Conservation (phyloP, 2,329 filamentous ascomycete genomes). For the Aspergillus fumigatus region DNA sequence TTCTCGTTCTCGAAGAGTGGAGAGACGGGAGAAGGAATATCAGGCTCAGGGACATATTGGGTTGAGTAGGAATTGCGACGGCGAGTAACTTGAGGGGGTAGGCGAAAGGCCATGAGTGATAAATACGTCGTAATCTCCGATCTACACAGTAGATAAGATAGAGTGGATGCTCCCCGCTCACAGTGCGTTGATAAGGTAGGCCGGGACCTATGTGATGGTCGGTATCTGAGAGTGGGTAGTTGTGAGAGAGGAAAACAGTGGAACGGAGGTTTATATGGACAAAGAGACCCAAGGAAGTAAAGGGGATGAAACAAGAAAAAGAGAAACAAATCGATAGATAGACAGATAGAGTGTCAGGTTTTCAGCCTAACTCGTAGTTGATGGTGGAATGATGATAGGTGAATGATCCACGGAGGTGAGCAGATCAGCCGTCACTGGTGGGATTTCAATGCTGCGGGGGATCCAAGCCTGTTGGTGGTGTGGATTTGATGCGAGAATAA, state of each 20-base stretch:
- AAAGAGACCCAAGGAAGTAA: neutral
- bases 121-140: neutral
- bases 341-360: neutral
- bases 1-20: slow-evolving; percentile 59
- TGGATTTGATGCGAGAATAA: neutral
- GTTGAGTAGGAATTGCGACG: slow-evolving; percentile 32
- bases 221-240: neutral
- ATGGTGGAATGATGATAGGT: neutral
- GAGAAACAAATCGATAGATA: neutral
- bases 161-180: slow-evolving; percentile 22
- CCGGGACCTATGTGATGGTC: neutral
- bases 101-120: slow-evolving; percentile 34
- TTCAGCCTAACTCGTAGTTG: neutral
- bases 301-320: neutral
- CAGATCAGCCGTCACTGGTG: slow-evolving; percentile 1
- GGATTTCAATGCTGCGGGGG: neutral
- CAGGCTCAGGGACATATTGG: slow-evolving; percentile 22
- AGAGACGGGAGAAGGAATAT: slow-evolving; percentile 22
- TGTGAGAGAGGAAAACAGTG: neutral
- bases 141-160: neutral
- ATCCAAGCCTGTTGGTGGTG: neutral
- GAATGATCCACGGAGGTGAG: neutral
- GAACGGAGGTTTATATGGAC: neutral
- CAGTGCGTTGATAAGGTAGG: neutral
- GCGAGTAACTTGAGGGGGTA: slow-evolving; percentile 33